These are phyloP conservation scores for Carnegiea gigantea DNA, from an alignment of 179 eudicot species.

Conservation along the genomic window DNA sequence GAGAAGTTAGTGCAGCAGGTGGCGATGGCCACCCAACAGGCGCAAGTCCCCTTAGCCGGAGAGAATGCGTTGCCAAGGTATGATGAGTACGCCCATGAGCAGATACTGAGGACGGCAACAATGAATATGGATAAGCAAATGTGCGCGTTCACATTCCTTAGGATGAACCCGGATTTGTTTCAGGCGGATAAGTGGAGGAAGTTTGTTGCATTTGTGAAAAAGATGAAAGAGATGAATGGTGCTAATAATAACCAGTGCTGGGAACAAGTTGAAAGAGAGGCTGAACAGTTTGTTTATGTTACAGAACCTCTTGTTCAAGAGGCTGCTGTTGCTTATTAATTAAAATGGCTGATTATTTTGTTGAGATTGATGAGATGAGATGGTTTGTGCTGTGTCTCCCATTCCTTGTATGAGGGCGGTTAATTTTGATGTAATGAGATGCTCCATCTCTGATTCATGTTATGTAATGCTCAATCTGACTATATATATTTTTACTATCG, in stretches of 20 bases:
- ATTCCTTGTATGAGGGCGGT: not conserved
- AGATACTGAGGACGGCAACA: slow-evolving; percentile 56
- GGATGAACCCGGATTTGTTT: slow-evolving; percentile 86
- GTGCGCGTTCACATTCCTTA: slow-evolving; percentile 93
- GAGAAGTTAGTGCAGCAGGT: slow-evolving; percentile 91
- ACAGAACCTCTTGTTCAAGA: slow-evolving; percentile 71
- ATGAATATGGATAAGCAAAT: slow-evolving; percentile 46
- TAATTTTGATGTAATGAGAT: not conserved
- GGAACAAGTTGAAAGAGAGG: slow-evolving; percentile 85
- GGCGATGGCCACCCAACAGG: slow-evolving; percentile 64
- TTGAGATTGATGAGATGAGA: not conserved
- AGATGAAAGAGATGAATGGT: slow-evolving; percentile 80
- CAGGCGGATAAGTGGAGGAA: slow-evolving; percentile 91
- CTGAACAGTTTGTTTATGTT: slow-evolving; percentile 73
- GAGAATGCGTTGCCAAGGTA: slow-evolving; percentile 90
- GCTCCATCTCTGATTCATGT: not conserved
- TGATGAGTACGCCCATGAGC: slow-evolving; percentile 78
- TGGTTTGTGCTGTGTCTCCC: not conserved
- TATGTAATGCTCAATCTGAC: not conserved
- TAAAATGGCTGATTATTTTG: slow-evolving; percentile 5
- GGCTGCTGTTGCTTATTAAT: slow-evolving; percentile 75
- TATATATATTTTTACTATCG: not conserved
- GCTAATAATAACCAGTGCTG: slow-evolving; percentile 36
- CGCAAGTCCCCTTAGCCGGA: slow-evolving; percentile 78
- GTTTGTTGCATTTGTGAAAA: slow-evolving; percentile 86